Conservation (phyloP, 306 rosid genomes). For the Morella rubra region DNA sequence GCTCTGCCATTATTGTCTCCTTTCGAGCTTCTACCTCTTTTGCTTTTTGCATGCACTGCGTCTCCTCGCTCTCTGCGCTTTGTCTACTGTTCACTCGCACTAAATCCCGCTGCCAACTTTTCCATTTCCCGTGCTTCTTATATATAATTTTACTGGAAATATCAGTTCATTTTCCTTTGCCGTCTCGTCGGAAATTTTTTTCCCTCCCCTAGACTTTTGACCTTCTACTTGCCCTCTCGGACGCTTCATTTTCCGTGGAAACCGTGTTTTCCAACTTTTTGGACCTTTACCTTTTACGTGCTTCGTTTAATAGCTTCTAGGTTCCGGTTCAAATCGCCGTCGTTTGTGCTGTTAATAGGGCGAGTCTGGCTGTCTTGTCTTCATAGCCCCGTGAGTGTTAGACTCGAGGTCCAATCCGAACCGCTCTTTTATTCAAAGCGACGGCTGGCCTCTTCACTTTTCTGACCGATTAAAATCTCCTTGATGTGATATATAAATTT, state of each 20-base stretch:
- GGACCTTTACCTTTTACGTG: conserved; percentile 11
- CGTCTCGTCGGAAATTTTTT: background rate
- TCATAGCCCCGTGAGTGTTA: background rate
- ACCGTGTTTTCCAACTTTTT: background rate
- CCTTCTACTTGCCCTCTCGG: too few species aligned
- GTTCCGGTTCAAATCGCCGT: conserved; percentile 20
- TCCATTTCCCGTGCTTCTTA: too few species aligned
- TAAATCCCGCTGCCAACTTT: background rate
- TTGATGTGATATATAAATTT: background rate
- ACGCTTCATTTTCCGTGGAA: background rate
- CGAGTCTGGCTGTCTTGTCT: background rate
- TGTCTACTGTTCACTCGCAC: conserved; percentile 4
- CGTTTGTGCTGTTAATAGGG: conserved; percentile 22
- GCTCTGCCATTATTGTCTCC: conserved; percentile 47
- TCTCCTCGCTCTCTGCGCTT: conserved; percentile 13
- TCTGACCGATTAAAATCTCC: conserved; percentile 29
- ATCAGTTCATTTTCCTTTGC: background rate
- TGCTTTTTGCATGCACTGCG: conserved; percentile 6
- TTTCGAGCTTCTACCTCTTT: background rate
- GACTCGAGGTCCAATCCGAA: conserved; percentile 29
- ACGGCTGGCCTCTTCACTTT: conserved; percentile 38
- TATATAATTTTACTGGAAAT: background rate
- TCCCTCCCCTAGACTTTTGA: too few species aligned
- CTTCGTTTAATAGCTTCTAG: conserved; percentile 1
- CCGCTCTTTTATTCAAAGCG: conserved; percentile 31